Base-by-base conservation (phyloP, 148 eudicot species). In the Drosera capensis region DNA sequence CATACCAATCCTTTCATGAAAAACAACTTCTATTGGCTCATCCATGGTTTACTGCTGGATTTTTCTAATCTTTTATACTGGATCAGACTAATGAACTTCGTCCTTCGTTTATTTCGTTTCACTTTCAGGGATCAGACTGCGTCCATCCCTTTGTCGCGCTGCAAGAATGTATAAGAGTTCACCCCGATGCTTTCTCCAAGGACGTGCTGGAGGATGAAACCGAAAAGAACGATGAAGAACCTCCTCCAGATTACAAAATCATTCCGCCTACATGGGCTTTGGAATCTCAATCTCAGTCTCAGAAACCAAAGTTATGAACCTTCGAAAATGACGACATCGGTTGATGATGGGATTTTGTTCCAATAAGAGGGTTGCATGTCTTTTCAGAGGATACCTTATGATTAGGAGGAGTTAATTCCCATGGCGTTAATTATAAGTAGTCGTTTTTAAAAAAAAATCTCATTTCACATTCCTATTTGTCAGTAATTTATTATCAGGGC, bases 61-160 rank as follows among this genome's bases (percentile, higher is more conserved):
- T 17, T 24, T 22, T 0, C 20, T 46, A 21, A n/a, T 26, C n/a
- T 43, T 20, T 36, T 28, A 9, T 1, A 9, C 8, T 18, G n/a
- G 2, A 5, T 16, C 20, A 3, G 16, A 52, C 14, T 15, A 16
- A 39, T 3, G 6, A 39, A 3, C 14, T 39, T 3, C 18, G 14
- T 39, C 16, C 14, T 39, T 5, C 14, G 1, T 21, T 54, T 7
- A 22, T 29, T 39, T n/a, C 21, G 31, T 48, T 15, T 46, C 18
- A 23, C 25, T 51, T 52, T 39, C 35, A 79, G 85, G 96, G 96
- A 16, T 80, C 96, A 1, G 94, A 88, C 47, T 88, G 96, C 35
- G 96, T 88, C 39, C 52, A 69, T 46, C 84, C 97, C 1, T 84
- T 88, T 54, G 81, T 83, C 60, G 80, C 86, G 30, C 46, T 88